Evolutionary conservation across 306 rosid genomes (phyloP).

Genomic region (Oxytropis ochrocephala): DNA sequence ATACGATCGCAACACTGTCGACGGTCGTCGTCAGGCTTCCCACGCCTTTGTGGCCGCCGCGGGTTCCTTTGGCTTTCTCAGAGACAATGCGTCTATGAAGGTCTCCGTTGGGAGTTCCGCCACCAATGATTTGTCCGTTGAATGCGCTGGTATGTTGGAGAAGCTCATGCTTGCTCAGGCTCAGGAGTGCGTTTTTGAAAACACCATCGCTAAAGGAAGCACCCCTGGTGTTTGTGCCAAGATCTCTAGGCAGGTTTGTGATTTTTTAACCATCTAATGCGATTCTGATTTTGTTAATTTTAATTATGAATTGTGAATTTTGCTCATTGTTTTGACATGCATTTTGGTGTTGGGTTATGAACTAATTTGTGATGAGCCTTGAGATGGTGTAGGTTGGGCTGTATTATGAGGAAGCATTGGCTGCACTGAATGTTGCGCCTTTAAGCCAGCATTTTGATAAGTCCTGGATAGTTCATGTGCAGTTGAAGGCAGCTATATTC

Average conservation of each 20-base stretch:
- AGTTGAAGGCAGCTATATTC: slow-evolving; percentile 74
- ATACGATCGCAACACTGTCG: slow-evolving; percentile 67
- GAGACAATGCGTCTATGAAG: slow-evolving; percentile 76
- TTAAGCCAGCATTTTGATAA: slow-evolving; percentile 82
- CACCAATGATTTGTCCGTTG: slow-evolving; percentile 77
- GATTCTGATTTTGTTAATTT: not conserved
- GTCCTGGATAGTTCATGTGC: slow-evolving; percentile 87
- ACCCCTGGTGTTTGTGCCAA: slow-evolving; percentile 96
- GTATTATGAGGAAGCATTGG: slow-evolving; percentile 92
- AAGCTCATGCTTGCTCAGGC: slow-evolving; percentile 96
- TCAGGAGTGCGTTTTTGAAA: slow-evolving; percentile 94
- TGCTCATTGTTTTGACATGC: not conserved
- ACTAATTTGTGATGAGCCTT: slow-evolving; percentile 12
- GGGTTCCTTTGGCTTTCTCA: slow-evolving; percentile 63
- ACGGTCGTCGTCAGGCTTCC: slow-evolving; percentile 72
- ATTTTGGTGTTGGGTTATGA: slow-evolving; percentile 1
- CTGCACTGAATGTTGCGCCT: slow-evolving; percentile 65
- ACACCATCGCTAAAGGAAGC: slow-evolving; percentile 85
- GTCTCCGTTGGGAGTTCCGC: slow-evolving; percentile 71
- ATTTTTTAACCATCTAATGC: not conserved
- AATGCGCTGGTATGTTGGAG: slow-evolving; percentile 90
- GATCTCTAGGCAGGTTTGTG: slow-evolving; percentile 89
- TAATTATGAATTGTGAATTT: not conserved
- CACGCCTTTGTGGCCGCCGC: slow-evolving; percentile 84
- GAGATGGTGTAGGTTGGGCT: slow-evolving; percentile 66